phyloP scores from a whole-genome alignment of 2,329 filamentous ascomycete species.

The Fusarium chuoi region DNA sequence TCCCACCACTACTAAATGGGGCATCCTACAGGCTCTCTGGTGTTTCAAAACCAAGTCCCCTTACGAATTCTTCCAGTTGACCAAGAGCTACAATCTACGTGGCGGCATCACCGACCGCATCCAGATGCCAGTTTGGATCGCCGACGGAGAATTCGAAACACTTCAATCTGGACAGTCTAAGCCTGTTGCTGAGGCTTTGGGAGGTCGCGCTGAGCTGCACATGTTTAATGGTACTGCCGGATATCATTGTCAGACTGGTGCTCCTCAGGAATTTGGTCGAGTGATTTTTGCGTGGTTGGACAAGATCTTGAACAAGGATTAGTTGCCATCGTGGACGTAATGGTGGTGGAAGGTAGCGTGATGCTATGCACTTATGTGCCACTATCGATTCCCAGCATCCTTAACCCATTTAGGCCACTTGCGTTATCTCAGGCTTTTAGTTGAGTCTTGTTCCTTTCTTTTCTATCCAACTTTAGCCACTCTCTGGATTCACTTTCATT shows the following conservation, averaged over 20 bases:
- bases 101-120: conserved; percentile 19
- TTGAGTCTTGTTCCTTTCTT: no score
- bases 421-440: not conserved
- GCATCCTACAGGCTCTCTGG: conserved; percentile 48
- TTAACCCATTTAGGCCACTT: not conserved
- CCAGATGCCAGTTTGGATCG: conserved; percentile 39
- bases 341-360: no score
- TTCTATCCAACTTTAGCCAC: not conserved
- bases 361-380: no score
- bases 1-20: conserved; percentile 42
- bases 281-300: conserved; percentile 22
- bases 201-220: conserved; percentile 4
- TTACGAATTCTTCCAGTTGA: conserved; percentile 40
- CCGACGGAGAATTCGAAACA: conserved; percentile 33
- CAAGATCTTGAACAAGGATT: not conserved
- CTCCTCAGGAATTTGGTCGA: not conserved
- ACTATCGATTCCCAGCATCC: not conserved
- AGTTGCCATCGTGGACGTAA: not conserved
- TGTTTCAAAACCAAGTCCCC: conserved; percentile 45
- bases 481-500: no score
- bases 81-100: conserved; percentile 27
- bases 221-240: conserved; percentile 20
- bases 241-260: conserved; percentile 21
- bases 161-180: conserved; percentile 20
- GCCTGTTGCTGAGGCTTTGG: not conserved